phyloP scores from a whole-genome alignment of 2,329 filamentous ascomycete genomes.

The Sclerotinia nivalis region DNA sequence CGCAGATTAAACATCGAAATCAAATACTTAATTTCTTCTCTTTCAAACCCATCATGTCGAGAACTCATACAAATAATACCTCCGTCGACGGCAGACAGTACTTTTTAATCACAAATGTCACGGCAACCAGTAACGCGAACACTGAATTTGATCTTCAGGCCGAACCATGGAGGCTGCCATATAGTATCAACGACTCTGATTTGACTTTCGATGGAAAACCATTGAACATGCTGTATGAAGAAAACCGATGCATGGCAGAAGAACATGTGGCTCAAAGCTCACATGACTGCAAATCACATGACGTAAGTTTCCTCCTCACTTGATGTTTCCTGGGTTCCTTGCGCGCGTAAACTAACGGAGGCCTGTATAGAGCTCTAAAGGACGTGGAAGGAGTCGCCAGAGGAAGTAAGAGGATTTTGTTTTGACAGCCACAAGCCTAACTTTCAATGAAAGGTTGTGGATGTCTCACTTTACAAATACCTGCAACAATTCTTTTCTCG shows the following conservation, averaged over 20 bases:
- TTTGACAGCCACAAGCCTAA: neutral
- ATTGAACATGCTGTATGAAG: slow-evolving; percentile 38
- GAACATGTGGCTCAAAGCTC: slow-evolving; percentile 20
- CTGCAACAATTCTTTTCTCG: neutral
- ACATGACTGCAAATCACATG: neutral
- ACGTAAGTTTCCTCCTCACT: neutral
- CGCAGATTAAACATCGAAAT: neutral
- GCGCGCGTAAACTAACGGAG: neutral
- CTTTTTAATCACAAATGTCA: slow-evolving; percentile 29
- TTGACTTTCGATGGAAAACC: slow-evolving; percentile 40
- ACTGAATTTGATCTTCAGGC: slow-evolving; percentile 29
- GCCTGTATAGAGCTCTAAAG: neutral
- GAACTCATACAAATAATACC: slow-evolving; percentile 1
- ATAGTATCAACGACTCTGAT: slow-evolving; percentile 37
- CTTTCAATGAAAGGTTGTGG: neutral
- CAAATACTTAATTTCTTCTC: neutral
- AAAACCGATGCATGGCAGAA: slow-evolving; percentile 34
- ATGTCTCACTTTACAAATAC: neutral
- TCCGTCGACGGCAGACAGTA: slow-evolving; percentile 24
- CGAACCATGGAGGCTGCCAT: slow-evolving; percentile 34
- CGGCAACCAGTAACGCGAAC: slow-evolving; percentile 10
- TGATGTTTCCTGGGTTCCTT: neutral
- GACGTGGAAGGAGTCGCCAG: slow-evolving; percentile 20
- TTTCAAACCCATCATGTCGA: slow-evolving; percentile 16
- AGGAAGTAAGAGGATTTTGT: neutral